Conservation (phyloP, 108 stramenopile genomes). For the Seminavis robusta region DNA sequence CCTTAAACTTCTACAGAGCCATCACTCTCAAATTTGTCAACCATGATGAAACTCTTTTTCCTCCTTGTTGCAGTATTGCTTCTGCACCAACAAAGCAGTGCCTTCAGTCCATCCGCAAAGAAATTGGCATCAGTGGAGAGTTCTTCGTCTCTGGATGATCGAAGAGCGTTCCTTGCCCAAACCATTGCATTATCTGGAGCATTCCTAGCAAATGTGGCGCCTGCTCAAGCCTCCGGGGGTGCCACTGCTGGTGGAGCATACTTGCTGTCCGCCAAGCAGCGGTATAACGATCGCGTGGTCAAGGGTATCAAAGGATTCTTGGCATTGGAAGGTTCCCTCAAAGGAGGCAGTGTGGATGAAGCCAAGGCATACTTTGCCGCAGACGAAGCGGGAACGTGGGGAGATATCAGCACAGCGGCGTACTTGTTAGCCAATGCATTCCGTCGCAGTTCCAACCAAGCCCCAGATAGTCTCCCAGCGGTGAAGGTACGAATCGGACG, state of each 20-base stretch:
- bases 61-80: no score
- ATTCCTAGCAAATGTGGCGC: no score
- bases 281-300: conserved; percentile 82
- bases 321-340: conserved; percentile 28
- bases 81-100: no score
- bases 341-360: conserved; percentile 38
- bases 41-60: no score
- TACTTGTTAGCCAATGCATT: conserved; percentile 77
- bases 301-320: conserved; percentile 62
- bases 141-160: no score
- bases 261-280: conserved; percentile 80
- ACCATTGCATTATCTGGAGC: no score
- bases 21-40: no score
- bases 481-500: conserved; percentile 32
- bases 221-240: conserved; percentile 67
- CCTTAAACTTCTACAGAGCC: no score
- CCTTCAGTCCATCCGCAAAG: no score
- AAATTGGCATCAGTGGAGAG: no score
- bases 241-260: conserved; percentile 85
- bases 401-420: conserved; percentile 72
- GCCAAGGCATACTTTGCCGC: conserved; percentile 56
- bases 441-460: conserved; percentile 50
- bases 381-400: conserved; percentile 69
- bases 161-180: no score
- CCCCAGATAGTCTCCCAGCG: conserved; percentile 54